phyloP scores from a whole-genome alignment of 2,329 filamentous ascomycete species.

The Beauveria brongniartii region DNA sequence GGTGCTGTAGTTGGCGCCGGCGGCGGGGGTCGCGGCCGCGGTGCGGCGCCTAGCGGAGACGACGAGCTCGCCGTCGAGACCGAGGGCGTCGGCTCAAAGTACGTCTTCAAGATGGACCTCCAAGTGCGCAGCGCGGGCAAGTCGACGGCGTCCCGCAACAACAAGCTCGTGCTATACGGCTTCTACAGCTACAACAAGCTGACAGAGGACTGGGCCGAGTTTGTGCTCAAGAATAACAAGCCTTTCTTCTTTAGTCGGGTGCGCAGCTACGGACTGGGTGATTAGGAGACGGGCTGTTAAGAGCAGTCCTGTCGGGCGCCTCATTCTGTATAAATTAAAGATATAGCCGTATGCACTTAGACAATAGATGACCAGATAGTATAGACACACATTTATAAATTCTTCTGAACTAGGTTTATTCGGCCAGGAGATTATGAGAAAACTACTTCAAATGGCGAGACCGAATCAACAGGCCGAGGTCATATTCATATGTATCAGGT shows the following conservation, averaged over 20 bases:
- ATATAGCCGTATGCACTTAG: too few relatives aligned
- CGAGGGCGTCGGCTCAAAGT: slow-evolving; percentile 69
- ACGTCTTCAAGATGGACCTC: slow-evolving; percentile 78
- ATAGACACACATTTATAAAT: too few relatives aligned
- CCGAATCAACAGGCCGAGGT: neutral
- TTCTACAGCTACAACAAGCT: slow-evolving; percentile 87
- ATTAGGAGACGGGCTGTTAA: neutral
- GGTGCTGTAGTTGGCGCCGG: slow-evolving; percentile 60
- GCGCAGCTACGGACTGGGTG: slow-evolving; percentile 48
- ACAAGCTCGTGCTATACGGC: slow-evolving; percentile 79
- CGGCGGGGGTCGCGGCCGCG: slow-evolving; percentile 45
- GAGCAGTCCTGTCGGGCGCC: too few relatives aligned
- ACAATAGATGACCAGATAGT: too few relatives aligned
- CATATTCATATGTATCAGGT: neutral
- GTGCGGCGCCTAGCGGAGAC: slow-evolving; percentile 38
- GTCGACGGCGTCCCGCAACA: slow-evolving; percentile 57
- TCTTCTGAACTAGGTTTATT: too few relatives aligned
- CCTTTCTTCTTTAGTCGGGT: slow-evolving; percentile 62
- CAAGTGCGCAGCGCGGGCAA: slow-evolving; percentile 56
- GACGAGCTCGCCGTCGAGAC: slow-evolving; percentile 77
- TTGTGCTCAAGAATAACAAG: slow-evolving; percentile 56
- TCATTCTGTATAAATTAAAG: too few relatives aligned
- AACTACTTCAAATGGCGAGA: neutral
- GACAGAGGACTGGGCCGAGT: slow-evolving; percentile 86
- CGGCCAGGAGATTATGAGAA: too few relatives aligned